A percentile compares a stretch with the other conserved stretches of the same genome.
phyloP scores from a whole-genome alignment of 768 basidiomycete genomes.

The Suillus subalutaceus region DNA sequence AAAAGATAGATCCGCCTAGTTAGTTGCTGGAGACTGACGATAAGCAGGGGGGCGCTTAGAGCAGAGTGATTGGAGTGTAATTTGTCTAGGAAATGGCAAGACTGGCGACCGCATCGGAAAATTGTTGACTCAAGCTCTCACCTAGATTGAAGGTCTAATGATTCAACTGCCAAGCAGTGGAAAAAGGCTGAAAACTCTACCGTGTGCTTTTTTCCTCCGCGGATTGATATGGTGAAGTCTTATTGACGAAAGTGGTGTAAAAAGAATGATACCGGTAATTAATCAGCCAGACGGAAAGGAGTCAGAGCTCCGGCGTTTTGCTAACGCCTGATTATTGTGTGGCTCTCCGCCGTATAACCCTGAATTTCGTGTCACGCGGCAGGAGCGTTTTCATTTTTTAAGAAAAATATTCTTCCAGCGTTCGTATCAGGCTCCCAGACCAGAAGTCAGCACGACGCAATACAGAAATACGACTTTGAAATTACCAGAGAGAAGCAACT shows the following conservation, averaged over 20 bases:
- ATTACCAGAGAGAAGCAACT: background rate
- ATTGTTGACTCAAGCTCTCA: background rate
- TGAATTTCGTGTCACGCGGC: background rate
- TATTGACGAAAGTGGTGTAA: background rate
- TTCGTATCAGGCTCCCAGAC: background rate
- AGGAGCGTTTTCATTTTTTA: background rate
- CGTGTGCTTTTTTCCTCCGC: background rate
- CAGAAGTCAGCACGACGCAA: background rate
- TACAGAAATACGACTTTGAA: background rate
- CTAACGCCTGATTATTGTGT: constrained; percentile 5
- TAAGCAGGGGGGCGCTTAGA: background rate
- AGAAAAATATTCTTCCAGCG: background rate
- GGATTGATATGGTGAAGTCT: background rate
- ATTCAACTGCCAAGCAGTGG: background rate
- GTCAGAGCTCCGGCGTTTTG: background rate
- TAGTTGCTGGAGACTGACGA: background rate
- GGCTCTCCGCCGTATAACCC: background rate
- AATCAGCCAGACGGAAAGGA: background rate
- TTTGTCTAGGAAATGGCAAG: background rate
- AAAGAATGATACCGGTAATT: background rate
- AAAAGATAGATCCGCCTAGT: background rate
- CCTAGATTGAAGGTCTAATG: background rate
- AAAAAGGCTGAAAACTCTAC: background rate
- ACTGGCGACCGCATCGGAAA: too few species aligned
- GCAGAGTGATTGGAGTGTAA: background rate